phyloP scores from a whole-genome alignment of 441 rosid genomes.

The Gossypium laxum region DNA sequence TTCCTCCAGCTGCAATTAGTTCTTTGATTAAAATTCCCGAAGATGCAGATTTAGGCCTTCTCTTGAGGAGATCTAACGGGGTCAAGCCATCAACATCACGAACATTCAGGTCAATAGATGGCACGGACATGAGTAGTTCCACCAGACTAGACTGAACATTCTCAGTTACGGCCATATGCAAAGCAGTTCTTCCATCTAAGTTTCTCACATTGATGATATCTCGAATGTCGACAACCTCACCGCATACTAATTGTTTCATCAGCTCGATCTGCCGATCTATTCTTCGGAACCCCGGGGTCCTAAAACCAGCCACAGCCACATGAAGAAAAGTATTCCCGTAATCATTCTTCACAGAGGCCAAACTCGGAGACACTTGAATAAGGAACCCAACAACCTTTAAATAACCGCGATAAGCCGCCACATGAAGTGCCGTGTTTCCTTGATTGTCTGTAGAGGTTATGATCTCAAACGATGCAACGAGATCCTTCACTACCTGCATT shows the following conservation, averaged over 20 bases:
- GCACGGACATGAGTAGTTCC: slow-evolving; percentile 53
- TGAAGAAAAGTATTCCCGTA: slow-evolving; percentile 80
- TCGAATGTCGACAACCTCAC: slow-evolving; percentile 32
- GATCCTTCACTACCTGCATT: slow-evolving; percentile 61
- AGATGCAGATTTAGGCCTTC: slow-evolving; percentile 50
- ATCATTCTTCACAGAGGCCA: slow-evolving; percentile 35
- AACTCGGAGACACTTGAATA: slow-evolving; percentile 34
- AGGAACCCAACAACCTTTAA: slow-evolving; percentile 45
- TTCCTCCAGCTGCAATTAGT: slow-evolving; percentile 72
- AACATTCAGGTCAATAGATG: slow-evolving; percentile 46
- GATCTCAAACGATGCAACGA: slow-evolving; percentile 42
- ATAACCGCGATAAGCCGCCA: slow-evolving; percentile 73
- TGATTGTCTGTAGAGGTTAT: slow-evolving; percentile 41
- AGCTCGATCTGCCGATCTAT: slow-evolving; percentile 68
- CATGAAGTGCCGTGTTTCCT: slow-evolving; percentile 76
- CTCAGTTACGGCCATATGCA: slow-evolving; percentile 67
- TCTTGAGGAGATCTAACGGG: slow-evolving; percentile 68
- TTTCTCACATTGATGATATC: slow-evolving; percentile 54
- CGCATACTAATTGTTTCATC: slow-evolving; percentile 37
- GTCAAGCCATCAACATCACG: slow-evolving; percentile 64
- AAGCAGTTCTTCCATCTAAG: slow-evolving; percentile 60
- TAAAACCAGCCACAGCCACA: slow-evolving; percentile 68
- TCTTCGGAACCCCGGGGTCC: slow-evolving; percentile 64
- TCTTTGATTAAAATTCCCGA: slow-evolving; percentile 68
- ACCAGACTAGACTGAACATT: slow-evolving; percentile 50